phyloP scores from a whole-genome alignment of 176 grass and related monocot species.

The Poa annua region DNA sequence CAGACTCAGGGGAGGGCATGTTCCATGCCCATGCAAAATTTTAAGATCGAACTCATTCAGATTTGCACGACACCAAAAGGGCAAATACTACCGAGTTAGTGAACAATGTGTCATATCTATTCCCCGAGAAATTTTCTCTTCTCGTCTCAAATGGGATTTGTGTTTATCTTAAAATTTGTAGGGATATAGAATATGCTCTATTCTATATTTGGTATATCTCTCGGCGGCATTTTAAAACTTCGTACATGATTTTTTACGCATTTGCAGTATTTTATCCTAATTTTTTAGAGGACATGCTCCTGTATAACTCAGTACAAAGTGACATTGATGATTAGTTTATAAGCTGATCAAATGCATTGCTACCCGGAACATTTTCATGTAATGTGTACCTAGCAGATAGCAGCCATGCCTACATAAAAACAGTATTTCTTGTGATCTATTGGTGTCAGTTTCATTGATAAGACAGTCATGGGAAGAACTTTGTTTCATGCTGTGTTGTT shows the following conservation, averaged over 20 bases:
- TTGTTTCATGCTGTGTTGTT: constrained; percentile 10
- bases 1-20: not conserved
- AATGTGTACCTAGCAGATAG: not conserved
- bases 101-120: not conserved
- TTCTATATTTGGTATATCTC: constrained; percentile 1
- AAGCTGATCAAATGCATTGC: not conserved
- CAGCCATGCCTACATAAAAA: constrained; percentile 9
- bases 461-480: not conserved
- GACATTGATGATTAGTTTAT: not conserved
- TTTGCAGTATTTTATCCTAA: not conserved
- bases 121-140: not conserved
- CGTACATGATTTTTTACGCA: not conserved
- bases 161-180: not conserved
- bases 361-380: not conserved
- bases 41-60: not conserved
- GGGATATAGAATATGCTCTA: not conserved
- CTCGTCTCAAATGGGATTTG: not conserved
- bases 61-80: constrained; percentile 4
- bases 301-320: constrained; percentile 25
- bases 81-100: not conserved
- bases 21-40: constrained; percentile 1
- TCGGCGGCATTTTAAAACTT: not conserved
- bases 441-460: not conserved
- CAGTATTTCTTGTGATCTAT: constrained; percentile 24
- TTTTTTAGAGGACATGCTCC: not conserved